Base-by-base conservation (phyloP, 2,329 filamentous ascomycete genomes). In the Verticillium zaregamsianum region DNA sequence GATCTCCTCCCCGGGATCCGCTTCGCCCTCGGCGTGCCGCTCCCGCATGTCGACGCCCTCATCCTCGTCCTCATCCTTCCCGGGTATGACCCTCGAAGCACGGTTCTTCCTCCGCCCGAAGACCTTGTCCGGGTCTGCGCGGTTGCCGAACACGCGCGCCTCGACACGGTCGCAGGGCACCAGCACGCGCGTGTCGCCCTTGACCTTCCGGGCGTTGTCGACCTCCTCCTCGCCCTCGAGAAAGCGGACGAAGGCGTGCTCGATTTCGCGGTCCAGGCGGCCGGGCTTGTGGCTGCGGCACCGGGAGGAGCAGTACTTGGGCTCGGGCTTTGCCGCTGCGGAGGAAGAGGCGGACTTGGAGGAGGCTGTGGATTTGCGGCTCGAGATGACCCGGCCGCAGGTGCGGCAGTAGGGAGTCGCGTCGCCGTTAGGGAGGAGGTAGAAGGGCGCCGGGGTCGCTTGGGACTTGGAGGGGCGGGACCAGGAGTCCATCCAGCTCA, bases 231-330 rank as follows among this genome's bases (percentile, higher is more conserved):
- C 59, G 14, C 66, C 66, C 17, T 59, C 62, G 5, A 80, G 63
- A 23, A 78, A 68, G 9, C 66, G 66, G 1, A 79, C 75, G 60
- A 86, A 84, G 0, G 76, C 75, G 8, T 69, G 71, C 69, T 87
- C 84, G 54, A 87, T 84, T 61, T 79, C 78, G 2, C 77, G 75
- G 66, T 86, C 85, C 15, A 79, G 63, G 8, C 74, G 74, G 0
- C 79, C 76, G 0, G 81, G 81, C 67, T 85, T 86, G 40, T 77
- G 76, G 37, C 75, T 76, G 23, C 82, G 76, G 65, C 85, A 88
- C 40, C 80, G 74, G 55, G 79, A 74, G 0, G 84, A 87, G 72
- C 85, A 87, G 73, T 86, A 88, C 64, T 85, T 86, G n/a, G 45
- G 45, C 2, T 68, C 64, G 12, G 65, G 66, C 8, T 57, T 63